These are phyloP conservation scores for Tetradesmus lagerheimii DNA, from an alignment of 139 green algal genomes.

Conservation along the genomic window DNA sequence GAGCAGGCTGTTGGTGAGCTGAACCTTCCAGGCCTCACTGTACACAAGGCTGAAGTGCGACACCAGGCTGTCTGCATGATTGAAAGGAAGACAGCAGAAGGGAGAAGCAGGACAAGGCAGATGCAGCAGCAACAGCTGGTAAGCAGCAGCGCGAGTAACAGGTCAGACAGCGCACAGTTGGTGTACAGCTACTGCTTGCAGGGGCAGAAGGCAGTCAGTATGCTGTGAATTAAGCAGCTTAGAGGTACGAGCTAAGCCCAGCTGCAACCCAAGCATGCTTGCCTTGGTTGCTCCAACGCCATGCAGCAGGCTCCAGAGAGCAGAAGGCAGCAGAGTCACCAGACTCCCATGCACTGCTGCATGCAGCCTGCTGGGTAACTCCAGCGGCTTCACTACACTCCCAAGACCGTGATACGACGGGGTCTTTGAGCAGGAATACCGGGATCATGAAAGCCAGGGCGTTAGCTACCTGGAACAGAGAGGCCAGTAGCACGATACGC, in stretches of 20 bases:
- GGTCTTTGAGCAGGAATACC: background rate
- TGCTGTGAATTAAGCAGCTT: background rate
- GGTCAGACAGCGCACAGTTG: background rate
- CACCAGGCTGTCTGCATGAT: constrained; percentile 22
- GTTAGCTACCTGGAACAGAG: background rate
- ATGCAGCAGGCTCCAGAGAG: background rate
- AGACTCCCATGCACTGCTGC: background rate
- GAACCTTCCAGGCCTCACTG: constrained; percentile 28
- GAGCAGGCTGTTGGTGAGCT: constrained; percentile 5
- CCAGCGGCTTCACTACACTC: background rate
- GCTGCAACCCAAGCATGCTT: background rate
- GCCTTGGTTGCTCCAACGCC: background rate
- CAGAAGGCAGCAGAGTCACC: background rate
- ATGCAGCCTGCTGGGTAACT: background rate
- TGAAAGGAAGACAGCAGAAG: background rate
- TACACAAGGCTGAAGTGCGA: background rate
- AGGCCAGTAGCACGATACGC: background rate
- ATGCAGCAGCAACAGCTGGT: background rate
- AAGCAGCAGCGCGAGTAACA: background rate
- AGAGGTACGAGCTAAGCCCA: background rate
- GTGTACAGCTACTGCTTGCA: background rate
- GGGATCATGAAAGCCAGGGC: background rate
- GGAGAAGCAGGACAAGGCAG: background rate
- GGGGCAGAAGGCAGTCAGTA: background rate
- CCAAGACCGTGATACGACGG: background rate